Evolutionary conservation across 2,329 filamentous ascomycete genomes (phyloP), one percentile per base, ranked within the genome.

Genomic region (Ceratocystis alfenasii): DNA sequence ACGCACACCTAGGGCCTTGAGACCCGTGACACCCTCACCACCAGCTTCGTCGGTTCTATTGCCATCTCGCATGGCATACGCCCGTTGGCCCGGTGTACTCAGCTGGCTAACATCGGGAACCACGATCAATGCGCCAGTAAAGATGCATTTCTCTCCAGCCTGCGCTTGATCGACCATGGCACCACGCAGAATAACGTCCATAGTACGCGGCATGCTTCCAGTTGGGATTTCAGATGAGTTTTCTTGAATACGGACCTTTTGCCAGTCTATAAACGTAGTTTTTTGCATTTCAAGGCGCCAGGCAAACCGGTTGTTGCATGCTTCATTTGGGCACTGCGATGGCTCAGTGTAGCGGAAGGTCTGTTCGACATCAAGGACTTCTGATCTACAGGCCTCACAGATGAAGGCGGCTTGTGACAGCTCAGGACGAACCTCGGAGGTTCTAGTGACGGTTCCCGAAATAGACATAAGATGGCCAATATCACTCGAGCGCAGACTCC

Each of bases 191-290:
- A 99, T 96, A 53, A 99, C 88, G 72, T 99, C 94, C 84, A 99
- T 94, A 2, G 94, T 99, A 68, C 94, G 84, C 28, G 94, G 94
- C 94, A 99, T 99, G 77, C 92, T 96, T 65, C 94, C 94, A 0
- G 94, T 99, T 0, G 94, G 94, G 46, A 99, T 99, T 74, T 99
- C 94, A 3, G 93, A 93, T 70, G 91, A 96, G 78, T 97, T 99
- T 76, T 99, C 94, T 76, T 99, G 94, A 68, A 97, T 90, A 69
- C 95, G 89, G 28, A 97, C 91, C 75, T 97, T 97, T 74, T 99
- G 94, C 94, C 94, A 99, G 77, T 99, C 94, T 68, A 99, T 89
- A 74, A 99, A 99, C 0, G 92, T 97, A 75, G 92, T 96, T 75
- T 95, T 93, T 55, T 90, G 83, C 72, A 99, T 96, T 71, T 99